These are phyloP conservation scores for Xylariaceae sp. DNA, from an alignment of 2,329 filamentous ascomycete genomes.

Conservation along the genomic window DNA sequence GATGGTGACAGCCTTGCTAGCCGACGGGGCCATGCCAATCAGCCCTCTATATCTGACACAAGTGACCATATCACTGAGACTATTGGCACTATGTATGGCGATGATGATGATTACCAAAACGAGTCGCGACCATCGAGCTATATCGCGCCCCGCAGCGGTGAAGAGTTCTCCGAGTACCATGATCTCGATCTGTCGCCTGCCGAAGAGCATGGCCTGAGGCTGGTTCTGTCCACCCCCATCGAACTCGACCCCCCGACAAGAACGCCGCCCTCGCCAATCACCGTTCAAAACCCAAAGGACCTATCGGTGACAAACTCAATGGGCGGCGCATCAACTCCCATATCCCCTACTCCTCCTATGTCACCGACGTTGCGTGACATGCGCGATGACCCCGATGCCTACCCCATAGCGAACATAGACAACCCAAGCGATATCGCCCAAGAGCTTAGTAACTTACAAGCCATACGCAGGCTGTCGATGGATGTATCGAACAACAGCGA, in stretches of 20 bases:
- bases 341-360: conserved; percentile 33
- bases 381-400: conserved; percentile 63
- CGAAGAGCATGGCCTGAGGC: conserved; percentile 38
- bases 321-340: conserved; percentile 32
- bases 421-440: conserved; percentile 84
- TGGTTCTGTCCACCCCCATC: conserved; percentile 43
- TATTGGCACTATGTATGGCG: conserved; percentile 85
- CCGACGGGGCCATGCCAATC: conserved; percentile 53
- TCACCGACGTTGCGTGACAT: conserved; percentile 53
- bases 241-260: conserved; percentile 30
- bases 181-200: conserved; percentile 32
- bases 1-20: conserved; percentile 51
- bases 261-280: conserved; percentile 35
- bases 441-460: conserved; percentile 87
- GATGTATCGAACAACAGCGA: conserved; percentile 71
- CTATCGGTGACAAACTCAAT: conserved; percentile 31
- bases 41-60: conserved; percentile 73
- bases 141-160: conserved; percentile 54
- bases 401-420: conserved; percentile 83
- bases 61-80: conserved; percentile 92
- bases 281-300: conserved; percentile 38
- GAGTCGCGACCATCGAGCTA: conserved; percentile 67
- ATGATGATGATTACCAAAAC: conserved; percentile 55
- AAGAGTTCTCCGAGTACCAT: conserved; percentile 40
- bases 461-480: conserved; percentile 89